Base-by-base conservation (phyloP, 129 eudicot species). In the Logfia minima region DNA sequence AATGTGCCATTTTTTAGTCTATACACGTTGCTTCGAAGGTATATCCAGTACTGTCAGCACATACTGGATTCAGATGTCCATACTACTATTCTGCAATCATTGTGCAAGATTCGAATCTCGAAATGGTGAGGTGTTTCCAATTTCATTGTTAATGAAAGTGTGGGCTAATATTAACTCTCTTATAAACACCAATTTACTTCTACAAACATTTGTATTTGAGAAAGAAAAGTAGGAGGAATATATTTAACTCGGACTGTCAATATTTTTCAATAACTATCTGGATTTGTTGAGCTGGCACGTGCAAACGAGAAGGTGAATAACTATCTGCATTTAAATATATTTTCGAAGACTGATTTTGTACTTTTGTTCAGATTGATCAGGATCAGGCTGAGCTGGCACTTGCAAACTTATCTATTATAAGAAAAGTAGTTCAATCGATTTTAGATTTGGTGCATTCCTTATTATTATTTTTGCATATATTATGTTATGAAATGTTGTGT, bases 361-460 rank as follows among this genome's bases (percentile, higher is more conserved):
- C 66, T 51, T 67, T 35, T 83, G 51, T 71, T 31, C 90, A 91
- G 97, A 84, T 89, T 77, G 92, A 91, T 81, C 87, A 83, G 65
- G 97, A 91, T 79, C 98, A 94, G 78, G 91, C 88, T 65, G 98
- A 94, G 77, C 85, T 94, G 84, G 88, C 91, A 52, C 86, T 76
- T 66, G 87, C 97, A 66, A 94, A 91, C 78, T 89, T 94, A 77
- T 67, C 92, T 41, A 83, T 91, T 35, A 74, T 91, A 43, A 91
- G 84, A 76, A 94, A 91, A 85, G 98, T 91, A 85, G 93, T 88
- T 68, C 92, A 94, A 78, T 84, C 89, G 19, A 76, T 94, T 73
- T 84, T 94, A 43, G 92, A 94, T 83, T 72, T 94, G 96, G 98
- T 91, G 37, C 45, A 93, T 65, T 7, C 56, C 70, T 77, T 53